Base-by-base conservation (phyloP, 352 stramenopile species). In the Blastocystis sp. region DNA sequence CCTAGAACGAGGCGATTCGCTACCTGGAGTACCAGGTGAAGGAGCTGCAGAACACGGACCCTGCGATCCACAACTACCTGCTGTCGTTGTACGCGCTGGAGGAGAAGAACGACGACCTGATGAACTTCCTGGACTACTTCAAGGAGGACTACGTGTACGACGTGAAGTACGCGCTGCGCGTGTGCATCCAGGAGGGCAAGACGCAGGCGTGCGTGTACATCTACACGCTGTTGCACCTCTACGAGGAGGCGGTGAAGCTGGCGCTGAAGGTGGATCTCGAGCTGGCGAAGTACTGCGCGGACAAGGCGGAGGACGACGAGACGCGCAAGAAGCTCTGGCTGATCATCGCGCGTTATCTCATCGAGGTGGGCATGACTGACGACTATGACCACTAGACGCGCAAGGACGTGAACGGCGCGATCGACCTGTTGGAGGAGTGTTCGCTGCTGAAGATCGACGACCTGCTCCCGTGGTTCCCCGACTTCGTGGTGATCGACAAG, bases 1-100 rank as follows among this genome's bases (percentile, higher is more conserved):
- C 95, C 50, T 88, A 96, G 66, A 95, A 98, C 88, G 94, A 96
- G 69, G 95, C 95, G 31, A 95, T 97, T 67, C 93, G 94, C 19
- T 98, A 97, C 70, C 92, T 98, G 45, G 96, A 97, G 91, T 96
- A 97, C 85, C 94, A 94, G 31, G 95, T 97, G 92, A 96, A 97
- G 41, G 79, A 90, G 71, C 93, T 96, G 80, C 94, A 93, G 61
- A 96, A 95, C 89, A 94, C 94, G 12, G 94, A 96, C 91, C 93
- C 93, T 39, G 96, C 95, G 26, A 97, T 98, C 90, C 94, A 97
- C 92, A 97, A 97, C 90, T 96, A 97, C 74, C 92, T 97, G 77
- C 63, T 98, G 21, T 96, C 95, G 35, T 90, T 98, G 76, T 93
- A 97, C 39, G 94, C 95, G 35, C 31, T 67, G 50, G 74, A 85